Percentiles rank a stretch among this genome's conserved stretches.
Conservation (phyloP, 306 rosid genomes). For the Prunus dulcis region DNA sequence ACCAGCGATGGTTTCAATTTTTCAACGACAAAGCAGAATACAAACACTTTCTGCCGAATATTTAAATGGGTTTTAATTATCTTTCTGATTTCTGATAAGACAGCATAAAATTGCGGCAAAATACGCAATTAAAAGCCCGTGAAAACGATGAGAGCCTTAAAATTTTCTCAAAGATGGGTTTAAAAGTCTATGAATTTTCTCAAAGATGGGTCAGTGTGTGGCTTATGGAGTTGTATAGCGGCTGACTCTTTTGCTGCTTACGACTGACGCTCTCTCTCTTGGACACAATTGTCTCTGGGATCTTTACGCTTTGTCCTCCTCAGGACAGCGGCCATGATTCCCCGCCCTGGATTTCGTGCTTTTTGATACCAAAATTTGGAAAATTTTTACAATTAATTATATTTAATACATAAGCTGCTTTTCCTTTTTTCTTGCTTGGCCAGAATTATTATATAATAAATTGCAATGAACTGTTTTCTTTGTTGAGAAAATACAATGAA, state of each 20-base stretch:
- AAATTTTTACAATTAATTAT: too few relatives aligned
- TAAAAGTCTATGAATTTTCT: background rate
- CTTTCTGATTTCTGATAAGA: slow-evolving; percentile 1
- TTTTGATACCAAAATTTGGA: background rate
- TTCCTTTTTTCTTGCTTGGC: too few relatives aligned
- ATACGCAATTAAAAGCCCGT: background rate
- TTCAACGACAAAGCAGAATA: background rate
- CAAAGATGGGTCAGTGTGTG: background rate
- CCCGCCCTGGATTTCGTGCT: background rate
- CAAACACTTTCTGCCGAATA: background rate
- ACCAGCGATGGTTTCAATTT: background rate
- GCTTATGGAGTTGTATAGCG: background rate
- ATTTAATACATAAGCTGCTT: too few relatives aligned
- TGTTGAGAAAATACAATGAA: too few relatives aligned
- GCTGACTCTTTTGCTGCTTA: background rate
- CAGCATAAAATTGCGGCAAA: background rate
- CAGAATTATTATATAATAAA: too few relatives aligned
- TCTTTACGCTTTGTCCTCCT: background rate
- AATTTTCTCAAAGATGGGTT: background rate
- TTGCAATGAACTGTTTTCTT: too few relatives aligned
- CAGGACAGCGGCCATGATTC: background rate
- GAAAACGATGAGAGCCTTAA: background rate
- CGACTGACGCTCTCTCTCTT: background rate
- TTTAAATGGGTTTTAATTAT: background rate
- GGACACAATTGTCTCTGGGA: background rate